Conservation (phyloP, 192 early-diverging fungal genomes). For the Gryganskiella cystojenkinii region DNA sequence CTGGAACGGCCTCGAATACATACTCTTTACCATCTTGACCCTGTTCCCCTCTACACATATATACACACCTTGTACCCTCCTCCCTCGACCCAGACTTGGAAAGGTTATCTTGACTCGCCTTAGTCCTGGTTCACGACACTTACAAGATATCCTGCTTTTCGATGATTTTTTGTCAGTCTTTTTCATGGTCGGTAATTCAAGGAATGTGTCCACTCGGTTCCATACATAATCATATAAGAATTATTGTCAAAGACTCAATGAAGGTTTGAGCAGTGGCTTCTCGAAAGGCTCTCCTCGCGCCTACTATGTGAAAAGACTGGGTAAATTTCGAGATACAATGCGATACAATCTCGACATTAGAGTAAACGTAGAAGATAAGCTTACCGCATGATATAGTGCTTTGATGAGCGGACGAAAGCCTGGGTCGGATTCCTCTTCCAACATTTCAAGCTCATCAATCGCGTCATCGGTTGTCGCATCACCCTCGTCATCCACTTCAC, state of each 20-base stretch:
- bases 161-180: too few relatives aligned
- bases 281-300: background rate
- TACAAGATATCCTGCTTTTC: constrained; percentile 21
- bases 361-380: constrained; percentile 14
- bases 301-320: too few relatives aligned
- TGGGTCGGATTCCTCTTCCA: constrained; percentile 10
- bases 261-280: constrained; percentile 17
- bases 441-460: constrained; percentile 13
- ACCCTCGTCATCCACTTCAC: too few relatives aligned
- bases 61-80: too few relatives aligned
- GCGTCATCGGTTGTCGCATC: constrained; percentile 2
- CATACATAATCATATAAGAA: constrained; percentile 13
- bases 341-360: too few relatives aligned
- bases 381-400: constrained; percentile 21
- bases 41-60: too few relatives aligned
- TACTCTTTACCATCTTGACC: too few relatives aligned
- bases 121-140: too few relatives aligned
- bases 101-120: too few relatives aligned
- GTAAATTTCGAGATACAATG: too few relatives aligned
- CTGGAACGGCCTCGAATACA: too few relatives aligned
- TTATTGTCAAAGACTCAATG: background rate
- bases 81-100: too few relatives aligned
- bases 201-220: constrained; percentile 14
- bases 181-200: constrained; percentile 6
- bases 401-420: constrained; percentile 11